Percentiles rank a stretch among this genome's conserved stretches.
Conservation (phyloP, 805 yeast genomes). For the Komagataella pseudopastoris region DNA sequence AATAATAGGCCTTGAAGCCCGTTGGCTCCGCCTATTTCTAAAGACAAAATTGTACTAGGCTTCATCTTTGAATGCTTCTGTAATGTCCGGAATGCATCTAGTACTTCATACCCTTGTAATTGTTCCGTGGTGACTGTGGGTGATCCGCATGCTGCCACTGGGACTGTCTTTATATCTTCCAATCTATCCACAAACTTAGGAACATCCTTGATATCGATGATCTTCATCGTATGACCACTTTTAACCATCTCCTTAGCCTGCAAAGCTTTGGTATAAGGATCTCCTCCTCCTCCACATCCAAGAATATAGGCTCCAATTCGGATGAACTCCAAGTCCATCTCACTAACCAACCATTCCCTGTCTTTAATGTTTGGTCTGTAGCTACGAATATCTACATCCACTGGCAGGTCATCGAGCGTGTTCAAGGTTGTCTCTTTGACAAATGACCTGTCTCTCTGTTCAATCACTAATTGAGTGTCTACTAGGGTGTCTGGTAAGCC, state of each 20-base stretch:
- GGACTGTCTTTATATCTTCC: slow-evolving; percentile 15
- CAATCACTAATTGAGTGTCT: slow-evolving; percentile 1
- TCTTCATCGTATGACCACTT: slow-evolving; percentile 19
- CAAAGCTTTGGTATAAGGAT: slow-evolving; percentile 26
- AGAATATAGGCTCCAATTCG: slow-evolving; percentile 31
- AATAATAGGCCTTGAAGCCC: slow-evolving; percentile 19
- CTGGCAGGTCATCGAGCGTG: slow-evolving; percentile 1
- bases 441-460: slow-evolving; percentile 3
- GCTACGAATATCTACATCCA: slow-evolving; percentile 11
- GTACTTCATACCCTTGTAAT: slow-evolving; percentile 23
- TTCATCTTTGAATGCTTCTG: slow-evolving; percentile 12
- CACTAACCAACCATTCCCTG: slow-evolving; percentile 25
- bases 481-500: slow-evolving; percentile 1
- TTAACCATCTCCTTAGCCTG: slow-evolving; percentile 19
- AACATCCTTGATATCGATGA: slow-evolving; percentile 22
- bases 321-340: slow-evolving; percentile 24
- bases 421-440: slow-evolving; percentile 6
- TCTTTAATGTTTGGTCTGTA: slow-evolving; percentile 19
- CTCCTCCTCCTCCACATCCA: slow-evolving; percentile 41
- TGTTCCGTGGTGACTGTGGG: slow-evolving; percentile 34
- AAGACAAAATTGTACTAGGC: slow-evolving; percentile 21
- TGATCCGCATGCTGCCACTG: slow-evolving; percentile 24
- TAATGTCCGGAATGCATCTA: slow-evolving; percentile 16
- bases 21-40: slow-evolving; percentile 32
- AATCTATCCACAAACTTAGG: slow-evolving; percentile 8